These are phyloP conservation scores for Harringtonia aguacate DNA, from an alignment of 2,329 filamentous ascomycete species.

Conservation along the genomic window DNA sequence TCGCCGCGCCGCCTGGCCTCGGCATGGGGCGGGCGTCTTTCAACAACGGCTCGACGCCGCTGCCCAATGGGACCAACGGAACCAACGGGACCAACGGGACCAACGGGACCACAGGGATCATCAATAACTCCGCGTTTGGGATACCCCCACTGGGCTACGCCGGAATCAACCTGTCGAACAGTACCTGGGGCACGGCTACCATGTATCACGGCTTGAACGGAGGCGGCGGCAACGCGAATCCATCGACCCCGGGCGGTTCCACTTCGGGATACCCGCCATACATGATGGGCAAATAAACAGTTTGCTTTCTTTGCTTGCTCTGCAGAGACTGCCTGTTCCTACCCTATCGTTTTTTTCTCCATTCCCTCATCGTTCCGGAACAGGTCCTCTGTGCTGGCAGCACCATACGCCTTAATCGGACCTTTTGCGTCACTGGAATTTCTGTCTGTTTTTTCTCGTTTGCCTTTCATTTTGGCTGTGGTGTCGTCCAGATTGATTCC, in stretches of 20 bases:
- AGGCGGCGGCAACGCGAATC: slow-evolving; percentile 1
- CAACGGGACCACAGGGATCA: no score
- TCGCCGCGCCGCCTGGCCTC: slow-evolving; percentile 65
- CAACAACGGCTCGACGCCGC: background rate
- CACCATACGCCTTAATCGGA: background rate
- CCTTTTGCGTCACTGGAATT: no score
- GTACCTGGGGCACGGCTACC: background rate
- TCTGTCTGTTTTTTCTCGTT: background rate
- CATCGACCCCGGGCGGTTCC: slow-evolving; percentile 2
- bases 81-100: no score
- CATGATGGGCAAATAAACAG: slow-evolving; percentile 15
- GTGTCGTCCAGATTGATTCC: slow-evolving; percentile 4
- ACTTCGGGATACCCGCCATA: slow-evolving; percentile 13
- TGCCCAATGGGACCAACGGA: slow-evolving; percentile 1
- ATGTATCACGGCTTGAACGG: background rate
- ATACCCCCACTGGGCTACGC: background rate
- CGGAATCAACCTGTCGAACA: no score
- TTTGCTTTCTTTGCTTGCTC: no score
- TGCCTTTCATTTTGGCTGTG: background rate
- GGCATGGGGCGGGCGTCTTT: slow-evolving; percentile 19
- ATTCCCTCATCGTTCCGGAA: no score
- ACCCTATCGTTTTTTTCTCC: no score
- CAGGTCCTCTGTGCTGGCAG: background rate
- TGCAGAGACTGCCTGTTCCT: no score
- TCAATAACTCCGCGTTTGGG: background rate